Base-by-base conservation (phyloP, 495 filamentous ascomycete genomes). In the Cercophora sp. region DNA sequence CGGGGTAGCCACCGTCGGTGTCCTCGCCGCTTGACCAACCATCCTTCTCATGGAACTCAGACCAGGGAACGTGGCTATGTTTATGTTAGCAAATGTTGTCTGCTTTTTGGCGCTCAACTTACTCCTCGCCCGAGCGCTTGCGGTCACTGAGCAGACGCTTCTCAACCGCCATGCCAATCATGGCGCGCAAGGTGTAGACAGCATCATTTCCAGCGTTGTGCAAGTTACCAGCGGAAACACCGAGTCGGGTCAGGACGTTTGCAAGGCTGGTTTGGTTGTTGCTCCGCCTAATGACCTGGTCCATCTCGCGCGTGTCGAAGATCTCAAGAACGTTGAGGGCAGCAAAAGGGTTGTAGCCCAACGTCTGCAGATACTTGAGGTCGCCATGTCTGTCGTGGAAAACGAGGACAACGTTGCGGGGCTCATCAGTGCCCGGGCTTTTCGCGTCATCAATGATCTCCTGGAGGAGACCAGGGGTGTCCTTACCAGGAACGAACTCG, bases 161-260 rank as follows among this genome's bases (percentile, higher is more conserved):
- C 60, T 68, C 73, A 53, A 89, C 62, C 37, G 80, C 75, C 56
- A 96, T 78, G 10, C 70, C 78, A 9, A 97, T 63, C 75, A 96
- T 77, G 23, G 81, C 86, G 54, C 84, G 81, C 52, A 96, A 61
- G 0, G 92, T 92, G 65, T 88, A 95, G 5, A 80, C 81, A 4
- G 93, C 93, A 62, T 98, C 93, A 63, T 98, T 98, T n/a, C 93
- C 82, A 3, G 86, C 93, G 59, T 97, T 96, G 68, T 98, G 93
- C 36, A 91, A 70, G 57, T 91, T 70, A 70, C 75, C 77, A 5
- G 69, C 78, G 1, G 64, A 59, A 10, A 94, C 76, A 9, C 73
- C 82, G 26, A 95, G 63, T n/a, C 81, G 76, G 39, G 61, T 51
- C 24, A 95, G 76, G n/a, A 94, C 68, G 10, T 26, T 61, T 2